These are phyloP conservation scores for Pseudonitzschia multiseries DNA, from an alignment of 108 stramenopile genomes.

Conservation along the genomic window DNA sequence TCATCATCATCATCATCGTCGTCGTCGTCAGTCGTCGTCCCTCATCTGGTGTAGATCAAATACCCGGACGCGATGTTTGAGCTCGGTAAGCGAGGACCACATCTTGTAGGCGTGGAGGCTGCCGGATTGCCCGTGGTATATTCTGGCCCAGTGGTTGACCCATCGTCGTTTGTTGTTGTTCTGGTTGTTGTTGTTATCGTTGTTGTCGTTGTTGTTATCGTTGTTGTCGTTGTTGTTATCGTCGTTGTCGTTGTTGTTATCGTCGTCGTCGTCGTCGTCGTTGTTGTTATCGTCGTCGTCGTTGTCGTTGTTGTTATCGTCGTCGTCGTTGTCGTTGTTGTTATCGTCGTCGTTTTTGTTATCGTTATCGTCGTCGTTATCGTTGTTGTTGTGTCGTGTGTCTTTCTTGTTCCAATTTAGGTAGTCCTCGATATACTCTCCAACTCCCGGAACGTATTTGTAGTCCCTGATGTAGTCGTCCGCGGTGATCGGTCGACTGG, in stretches of 20 bases:
- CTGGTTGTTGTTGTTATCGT: neutral
- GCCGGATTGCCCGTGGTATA: neutral
- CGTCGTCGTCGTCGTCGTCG: neutral
- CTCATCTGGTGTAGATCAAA: slow-evolving; percentile 7
- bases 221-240: too few species aligned
- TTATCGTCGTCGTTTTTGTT: too few species aligned
- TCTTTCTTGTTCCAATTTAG: too few species aligned
- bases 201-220: neutral
- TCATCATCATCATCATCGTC: neutral
- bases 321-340: neutral
- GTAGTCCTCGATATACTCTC: neutral
- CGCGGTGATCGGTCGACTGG: too few species aligned
- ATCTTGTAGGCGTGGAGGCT: neutral
- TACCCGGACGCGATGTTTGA: neutral
- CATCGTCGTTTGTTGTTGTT: neutral
- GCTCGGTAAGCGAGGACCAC: slow-evolving; percentile 1
- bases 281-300: neutral
- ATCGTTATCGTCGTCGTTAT: too few species aligned
- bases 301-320: neutral
- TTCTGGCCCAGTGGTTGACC: neutral
- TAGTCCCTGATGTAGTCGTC: neutral
- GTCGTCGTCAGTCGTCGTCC: neutral
- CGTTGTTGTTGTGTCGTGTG: neutral
- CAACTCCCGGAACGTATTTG: neutral
- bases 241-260: too few species aligned